Conservation (phyloP, 73 alveolate genomes). For the Stentor coeruleus region DNA sequence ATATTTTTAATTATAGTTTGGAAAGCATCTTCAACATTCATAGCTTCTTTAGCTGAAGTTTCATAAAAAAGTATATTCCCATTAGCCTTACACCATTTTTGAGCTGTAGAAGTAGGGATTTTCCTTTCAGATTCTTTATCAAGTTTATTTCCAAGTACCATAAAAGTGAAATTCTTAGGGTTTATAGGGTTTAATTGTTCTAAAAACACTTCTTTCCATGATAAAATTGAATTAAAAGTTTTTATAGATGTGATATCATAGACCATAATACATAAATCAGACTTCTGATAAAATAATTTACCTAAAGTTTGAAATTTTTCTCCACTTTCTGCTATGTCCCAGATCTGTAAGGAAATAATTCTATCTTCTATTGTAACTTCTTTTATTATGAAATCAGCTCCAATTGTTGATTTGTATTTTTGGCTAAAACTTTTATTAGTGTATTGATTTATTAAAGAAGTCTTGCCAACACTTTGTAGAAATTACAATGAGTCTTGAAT, state of each 20-base stretch:
- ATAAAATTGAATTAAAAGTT: slow-evolving; percentile 67
- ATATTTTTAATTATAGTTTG: slow-evolving; percentile 67
- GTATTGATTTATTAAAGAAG: slow-evolving; percentile 78
- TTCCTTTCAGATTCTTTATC: slow-evolving; percentile 59
- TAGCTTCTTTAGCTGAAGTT: slow-evolving; percentile 78
- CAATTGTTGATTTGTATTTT: slow-evolving; percentile 88
- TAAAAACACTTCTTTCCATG: slow-evolving; percentile 84
- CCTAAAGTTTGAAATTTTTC: slow-evolving; percentile 88
- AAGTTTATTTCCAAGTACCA: slow-evolving; percentile 81
- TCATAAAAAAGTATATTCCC: slow-evolving; percentile 70
- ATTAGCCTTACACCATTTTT: slow-evolving; percentile 74
- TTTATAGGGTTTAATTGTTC: slow-evolving; percentile 76
- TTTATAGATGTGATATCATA: slow-evolving; percentile 69
- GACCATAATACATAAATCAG: slow-evolving; percentile 81
- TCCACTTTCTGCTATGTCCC: too few relatives aligned
- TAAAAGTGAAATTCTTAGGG: slow-evolving; percentile 79
- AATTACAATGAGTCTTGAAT: slow-evolving; percentile 80
- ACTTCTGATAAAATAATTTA: slow-evolving; percentile 91
- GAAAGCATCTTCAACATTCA: slow-evolving; percentile 75
- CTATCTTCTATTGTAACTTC: slow-evolving; percentile 76
- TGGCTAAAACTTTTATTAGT: slow-evolving; percentile 67
- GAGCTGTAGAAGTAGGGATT: slow-evolving; percentile 53
- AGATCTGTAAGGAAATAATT: slow-evolving; percentile 86
- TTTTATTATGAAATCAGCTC: slow-evolving; percentile 93
- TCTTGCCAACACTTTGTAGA: slow-evolving; percentile 78